A percentile compares a stretch with the other conserved stretches of the same genome.
These are phyloP conservation scores for Xylariaceae sp. DNA, from an alignment of 2,329 filamentous ascomycete genomes.

Conservation along the genomic window DNA sequence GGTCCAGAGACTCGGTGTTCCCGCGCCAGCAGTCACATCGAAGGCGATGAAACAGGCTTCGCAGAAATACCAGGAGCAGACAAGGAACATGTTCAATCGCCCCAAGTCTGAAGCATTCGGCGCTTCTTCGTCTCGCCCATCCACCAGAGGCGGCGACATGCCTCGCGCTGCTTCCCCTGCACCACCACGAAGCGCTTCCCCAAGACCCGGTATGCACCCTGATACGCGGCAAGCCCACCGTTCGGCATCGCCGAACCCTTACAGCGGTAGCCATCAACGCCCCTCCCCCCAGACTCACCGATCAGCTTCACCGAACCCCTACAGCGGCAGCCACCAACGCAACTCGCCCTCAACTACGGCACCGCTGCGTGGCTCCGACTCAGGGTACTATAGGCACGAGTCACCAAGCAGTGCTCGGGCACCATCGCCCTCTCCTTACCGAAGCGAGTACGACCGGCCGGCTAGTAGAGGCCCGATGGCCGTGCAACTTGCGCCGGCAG, in stretches of 20 bases:
- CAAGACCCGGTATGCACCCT: conserved; percentile 52
- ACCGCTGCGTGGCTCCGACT: conserved; percentile 44
- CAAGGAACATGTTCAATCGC: conserved; percentile 67
- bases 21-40: conserved; percentile 86
- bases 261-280: conserved; percentile 18
- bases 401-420: conserved; percentile 46
- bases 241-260: conserved; percentile 17
- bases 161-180: conserved; percentile 64
- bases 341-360: conserved; percentile 35
- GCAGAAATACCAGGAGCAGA: conserved; percentile 80
- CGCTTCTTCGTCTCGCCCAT: conserved; percentile 40
- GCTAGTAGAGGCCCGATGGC: conserved; percentile 57
- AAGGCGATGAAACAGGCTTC: conserved; percentile 95
- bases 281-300: background rate
- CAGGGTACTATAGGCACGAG: conserved; percentile 45
- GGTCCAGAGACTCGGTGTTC: conserved; percentile 77
- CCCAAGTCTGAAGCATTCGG: conserved; percentile 33
- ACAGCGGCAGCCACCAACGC: conserved; percentile 19
- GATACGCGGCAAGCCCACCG: conserved; percentile 35
- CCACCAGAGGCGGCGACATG: conserved; percentile 55
- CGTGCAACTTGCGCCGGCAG: conserved; percentile 58
- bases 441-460: conserved; percentile 43
- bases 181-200: conserved; percentile 59
- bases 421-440: conserved; percentile 45
- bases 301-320: conserved; percentile 19